Percentiles rank a stretch among this genome's conserved stretches.
phyloP scores from a whole-genome alignment of 768 basidiomycete genomes.

The Mycena floridula region DNA sequence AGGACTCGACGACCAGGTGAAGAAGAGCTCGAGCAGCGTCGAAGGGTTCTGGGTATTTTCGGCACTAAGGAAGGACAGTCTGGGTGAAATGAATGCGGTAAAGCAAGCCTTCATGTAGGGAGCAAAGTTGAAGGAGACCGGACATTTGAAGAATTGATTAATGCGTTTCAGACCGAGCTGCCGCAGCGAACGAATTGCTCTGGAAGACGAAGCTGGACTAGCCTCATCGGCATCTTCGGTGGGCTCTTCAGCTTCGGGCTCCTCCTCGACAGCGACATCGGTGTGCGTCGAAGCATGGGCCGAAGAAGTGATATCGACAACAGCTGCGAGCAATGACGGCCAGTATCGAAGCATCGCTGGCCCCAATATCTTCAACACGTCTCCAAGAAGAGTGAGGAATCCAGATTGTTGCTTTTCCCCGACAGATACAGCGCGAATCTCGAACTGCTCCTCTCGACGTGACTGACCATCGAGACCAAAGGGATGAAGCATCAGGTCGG shows the following conservation, averaged over 20 bases:
- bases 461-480: constrained; percentile 39
- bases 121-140: constrained; percentile 67
- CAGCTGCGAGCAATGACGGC: constrained; percentile 68
- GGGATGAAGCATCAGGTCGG: constrained; percentile 84
- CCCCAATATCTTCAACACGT: constrained; percentile 79
- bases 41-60: constrained; percentile 95
- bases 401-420: constrained; percentile 72
- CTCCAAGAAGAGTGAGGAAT: constrained; percentile 78
- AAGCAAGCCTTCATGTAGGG: constrained; percentile 68
- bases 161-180: constrained; percentile 83
- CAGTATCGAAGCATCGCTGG: constrained; percentile 63
- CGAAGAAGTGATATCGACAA: constrained; percentile 48
- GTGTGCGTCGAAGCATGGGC: constrained; percentile 59
- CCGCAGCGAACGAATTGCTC: constrained; percentile 58
- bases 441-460: constrained; percentile 22
- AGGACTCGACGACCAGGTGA: constrained; percentile 60
- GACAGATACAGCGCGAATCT: constrained; percentile 23
- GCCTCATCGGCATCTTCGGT: constrained; percentile 28
- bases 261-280: constrained; percentile 30
- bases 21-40: constrained; percentile 79
- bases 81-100: constrained; percentile 71
- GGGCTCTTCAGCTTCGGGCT: constrained; percentile 29
- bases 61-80: constrained; percentile 61
- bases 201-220: constrained; percentile 20
- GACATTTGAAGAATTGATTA: constrained; percentile 79